phyloP scores from a whole-genome alignment of 495 filamentous ascomycete genomes.

The Talaromyces thailandensis region DNA sequence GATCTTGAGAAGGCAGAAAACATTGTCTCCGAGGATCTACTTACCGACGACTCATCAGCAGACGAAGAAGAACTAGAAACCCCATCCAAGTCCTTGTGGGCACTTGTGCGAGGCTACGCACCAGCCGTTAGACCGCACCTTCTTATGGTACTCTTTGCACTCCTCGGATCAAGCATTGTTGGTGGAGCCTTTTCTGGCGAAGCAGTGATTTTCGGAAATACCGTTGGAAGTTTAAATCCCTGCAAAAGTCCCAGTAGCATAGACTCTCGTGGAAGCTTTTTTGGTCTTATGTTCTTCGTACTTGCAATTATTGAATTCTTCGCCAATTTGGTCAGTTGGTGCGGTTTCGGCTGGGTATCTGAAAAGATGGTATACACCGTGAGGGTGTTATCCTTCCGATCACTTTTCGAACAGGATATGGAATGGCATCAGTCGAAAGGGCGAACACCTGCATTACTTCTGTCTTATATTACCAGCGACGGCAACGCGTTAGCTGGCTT shows the following conservation, averaged over 20 bases:
- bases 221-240: conserved; percentile 34
- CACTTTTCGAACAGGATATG: conserved; percentile 44
- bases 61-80: conserved; percentile 17
- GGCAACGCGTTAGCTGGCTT: conserved; percentile 39
- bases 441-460: conserved; percentile 35
- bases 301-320: conserved; percentile 43
- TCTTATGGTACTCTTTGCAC: conserved; percentile 24
- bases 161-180: conserved; percentile 31
- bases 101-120: conserved; percentile 20
- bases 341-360: conserved; percentile 40
- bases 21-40: conserved; percentile 10
- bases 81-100: conserved; percentile 23
- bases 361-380: conserved; percentile 44
- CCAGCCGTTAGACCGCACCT: conserved; percentile 29
- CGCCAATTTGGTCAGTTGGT: conserved; percentile 41
- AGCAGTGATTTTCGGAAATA: conserved; percentile 45
- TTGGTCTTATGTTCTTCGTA: conserved; percentile 47
- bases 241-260: conserved; percentile 30
- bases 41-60: conserved; percentile 11
- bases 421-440: conserved; percentile 44
- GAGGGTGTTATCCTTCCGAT: conserved; percentile 40
- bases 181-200: conserved; percentile 41
- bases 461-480: conserved; percentile 43
- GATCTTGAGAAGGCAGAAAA: conserved; percentile 12
- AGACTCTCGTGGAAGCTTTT: conserved; percentile 34